Conservation (phyloP, 1,284 basidiomycete species). For the Lignosus rhinocerotis region DNA sequence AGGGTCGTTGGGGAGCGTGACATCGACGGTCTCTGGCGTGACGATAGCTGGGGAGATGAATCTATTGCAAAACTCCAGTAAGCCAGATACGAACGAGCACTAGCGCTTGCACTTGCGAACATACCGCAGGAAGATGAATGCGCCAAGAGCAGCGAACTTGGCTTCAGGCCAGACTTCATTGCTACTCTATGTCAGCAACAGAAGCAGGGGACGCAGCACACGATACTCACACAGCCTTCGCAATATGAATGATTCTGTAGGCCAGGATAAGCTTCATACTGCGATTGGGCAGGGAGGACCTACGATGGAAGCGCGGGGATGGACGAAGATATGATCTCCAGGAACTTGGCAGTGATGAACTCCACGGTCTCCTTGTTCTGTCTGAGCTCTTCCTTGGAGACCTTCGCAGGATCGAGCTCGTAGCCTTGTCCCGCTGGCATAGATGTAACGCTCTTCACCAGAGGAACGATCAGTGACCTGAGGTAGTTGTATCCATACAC, state of each 20-base stretch:
- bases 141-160: conserved; percentile 84
- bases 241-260: conserved; percentile 82
- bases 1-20: conserved; percentile 71
- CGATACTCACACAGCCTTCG: conserved; percentile 72
- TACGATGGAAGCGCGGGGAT: conserved; percentile 74
- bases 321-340: conserved; percentile 76
- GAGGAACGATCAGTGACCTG: conserved; percentile 72
- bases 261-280: not conserved
- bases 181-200: conserved; percentile 33
- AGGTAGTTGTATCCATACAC: conserved; percentile 90
- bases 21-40: conserved; percentile 80
- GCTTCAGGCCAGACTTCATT: conserved; percentile 78
- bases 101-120: conserved; percentile 13
- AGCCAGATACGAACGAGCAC: not conserved
- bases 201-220: not conserved
- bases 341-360: conserved; percentile 74
- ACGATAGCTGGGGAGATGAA: conserved; percentile 88
- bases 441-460: conserved; percentile 72
- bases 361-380: conserved; percentile 76
- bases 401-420: conserved; percentile 77
- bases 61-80: conserved; percentile 34
- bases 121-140: conserved; percentile 87
- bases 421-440: conserved; percentile 77
- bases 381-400: conserved; percentile 58
- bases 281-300: conserved; percentile 31